Evolutionary conservation across 306 rosid genomes (phyloP), one percentile per base, ranked within the genome.

Genomic region (Rubus idaeus): DNA sequence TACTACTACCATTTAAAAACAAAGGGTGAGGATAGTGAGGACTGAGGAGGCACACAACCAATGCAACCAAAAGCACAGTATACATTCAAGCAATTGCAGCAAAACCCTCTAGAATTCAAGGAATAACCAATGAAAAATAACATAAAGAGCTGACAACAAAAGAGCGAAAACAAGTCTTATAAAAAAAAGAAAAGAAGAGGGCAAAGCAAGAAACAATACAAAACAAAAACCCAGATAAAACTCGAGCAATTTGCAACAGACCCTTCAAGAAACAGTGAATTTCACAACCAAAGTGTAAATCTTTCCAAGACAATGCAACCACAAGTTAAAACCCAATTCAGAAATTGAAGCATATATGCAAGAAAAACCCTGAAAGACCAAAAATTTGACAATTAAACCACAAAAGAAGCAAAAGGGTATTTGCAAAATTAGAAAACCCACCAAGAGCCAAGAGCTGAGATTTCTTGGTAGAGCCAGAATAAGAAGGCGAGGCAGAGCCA

Each of bases 391-490:
- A 18, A 46, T 5, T 10, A 65, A 79, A 57, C 13, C 16, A 1
- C 5, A 12, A 0, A 20, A 61, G 14, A 47, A 16, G 16, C 61
- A 51, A 50, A 55, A 56, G 46, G 57, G 51, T 47, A 73, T 40
- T 26, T 56, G 44, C 49, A 39, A 17, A 37, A 44, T 10, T 12
- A 57, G 44, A 51, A 17, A 35, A 79, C 83, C 64, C 67, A 89
- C 98, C 94, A 23, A 88, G 60, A 81, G 87, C 61, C 58, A 68
- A 76, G 35, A 89, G 81, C 74, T 81, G 90, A 12, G 91, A 88
- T 84, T 94, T 94, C 81, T 89, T 94, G 35, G 90, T 72, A 52
- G 89, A 26, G 68, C 52, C 80, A 5, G 88, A 77, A 69, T 73
- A 84, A 68, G 91, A 83, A 78, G 93, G 82, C 18, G 91, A 84